A percentile compares a stretch with the other conserved stretches of the same genome.
phyloP scores from a whole-genome alignment of 1,284 basidiomycete genomes.

The Leccinum pachyderme region DNA sequence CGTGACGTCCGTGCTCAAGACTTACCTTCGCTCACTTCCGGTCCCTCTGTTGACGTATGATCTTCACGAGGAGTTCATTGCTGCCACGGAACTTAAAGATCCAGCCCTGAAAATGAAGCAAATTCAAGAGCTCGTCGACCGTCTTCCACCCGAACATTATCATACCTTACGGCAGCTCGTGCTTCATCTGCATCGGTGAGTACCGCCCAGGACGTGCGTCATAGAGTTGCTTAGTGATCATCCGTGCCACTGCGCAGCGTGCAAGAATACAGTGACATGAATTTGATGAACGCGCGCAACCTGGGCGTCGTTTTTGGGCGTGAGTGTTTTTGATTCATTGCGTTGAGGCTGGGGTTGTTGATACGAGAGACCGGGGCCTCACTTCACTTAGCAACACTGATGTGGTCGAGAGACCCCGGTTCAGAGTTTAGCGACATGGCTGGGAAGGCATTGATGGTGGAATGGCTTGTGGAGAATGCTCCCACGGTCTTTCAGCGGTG shows the following conservation, averaged over 20 bases:
- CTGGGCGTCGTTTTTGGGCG: conserved; percentile 99
- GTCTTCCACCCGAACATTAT: conserved; percentile 86
- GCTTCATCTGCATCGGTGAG: conserved; percentile 83
- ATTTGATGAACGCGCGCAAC: conserved; percentile 95
- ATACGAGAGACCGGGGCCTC: neutral
- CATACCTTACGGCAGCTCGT: conserved; percentile 82
- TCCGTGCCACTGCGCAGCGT: conserved; percentile 47
- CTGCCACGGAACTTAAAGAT: conserved; percentile 72
- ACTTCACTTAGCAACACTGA: conserved; percentile 74
- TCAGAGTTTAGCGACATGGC: conserved; percentile 97
- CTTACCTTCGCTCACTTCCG: conserved; percentile 91
- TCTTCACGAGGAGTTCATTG: conserved; percentile 88
- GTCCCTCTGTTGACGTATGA: conserved; percentile 89
- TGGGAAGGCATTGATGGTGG: conserved; percentile 87
- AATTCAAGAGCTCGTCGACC: conserved; percentile 69
- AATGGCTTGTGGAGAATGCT: conserved; percentile 93
- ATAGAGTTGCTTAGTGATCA: conserved; percentile 2
- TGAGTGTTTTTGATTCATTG: conserved; percentile 47
- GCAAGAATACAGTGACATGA: conserved; percentile 65
- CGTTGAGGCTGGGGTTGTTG: conserved; percentile 12
- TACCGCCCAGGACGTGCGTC: neutral
- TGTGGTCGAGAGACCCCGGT: conserved; percentile 83
- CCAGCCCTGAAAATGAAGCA: conserved; percentile 56
- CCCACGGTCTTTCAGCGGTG: conserved; percentile 49
- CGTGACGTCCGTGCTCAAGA: conserved; percentile 95